These are phyloP conservation scores for Physocladia obscura DNA, from an alignment of 192 early-diverging fungal genomes.

Conservation along the genomic window DNA sequence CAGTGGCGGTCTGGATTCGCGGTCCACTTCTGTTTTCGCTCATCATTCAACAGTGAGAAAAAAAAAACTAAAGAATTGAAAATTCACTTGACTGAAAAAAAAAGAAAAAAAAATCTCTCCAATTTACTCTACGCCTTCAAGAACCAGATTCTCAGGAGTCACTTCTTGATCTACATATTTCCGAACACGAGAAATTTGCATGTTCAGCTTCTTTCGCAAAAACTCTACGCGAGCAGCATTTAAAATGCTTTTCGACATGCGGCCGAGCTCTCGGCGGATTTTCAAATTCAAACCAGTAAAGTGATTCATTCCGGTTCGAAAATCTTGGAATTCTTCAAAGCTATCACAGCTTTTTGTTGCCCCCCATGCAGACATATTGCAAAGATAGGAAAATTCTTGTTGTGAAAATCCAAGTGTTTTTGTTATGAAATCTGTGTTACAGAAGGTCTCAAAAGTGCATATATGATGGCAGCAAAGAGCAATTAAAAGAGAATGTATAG, in stretches of 20 bases:
- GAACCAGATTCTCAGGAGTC: constrained; percentile 14
- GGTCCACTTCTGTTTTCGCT: no score
- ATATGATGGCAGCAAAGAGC: constrained; percentile 27
- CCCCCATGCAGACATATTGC: constrained; percentile 21
- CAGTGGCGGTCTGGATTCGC: no score
- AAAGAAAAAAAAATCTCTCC: constrained; percentile 7
- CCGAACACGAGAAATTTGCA: background rate
- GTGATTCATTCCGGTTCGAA: background rate
- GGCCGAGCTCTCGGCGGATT: background rate
- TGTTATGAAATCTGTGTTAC: constrained; percentile 5
- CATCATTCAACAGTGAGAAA: background rate
- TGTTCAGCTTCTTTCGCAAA: background rate
- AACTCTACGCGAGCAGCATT: constrained; percentile 1
- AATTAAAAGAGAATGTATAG: constrained; percentile 1
- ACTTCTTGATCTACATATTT: background rate
- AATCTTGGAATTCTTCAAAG: background rate
- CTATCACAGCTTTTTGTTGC: background rate
- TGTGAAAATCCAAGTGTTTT: background rate
- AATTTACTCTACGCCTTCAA: background rate
- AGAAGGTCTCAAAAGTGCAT: constrained; percentile 11
- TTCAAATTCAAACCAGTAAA: constrained; percentile 4
- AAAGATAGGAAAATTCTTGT: constrained; percentile 8
- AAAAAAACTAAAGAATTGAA: background rate
- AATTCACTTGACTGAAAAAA: no score
- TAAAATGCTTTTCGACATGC: background rate